Evolutionary conservation across 148 eudicot species (phyloP), one percentile per base, ranked within the genome.

Genomic region (Fallopia convolvulus): DNA sequence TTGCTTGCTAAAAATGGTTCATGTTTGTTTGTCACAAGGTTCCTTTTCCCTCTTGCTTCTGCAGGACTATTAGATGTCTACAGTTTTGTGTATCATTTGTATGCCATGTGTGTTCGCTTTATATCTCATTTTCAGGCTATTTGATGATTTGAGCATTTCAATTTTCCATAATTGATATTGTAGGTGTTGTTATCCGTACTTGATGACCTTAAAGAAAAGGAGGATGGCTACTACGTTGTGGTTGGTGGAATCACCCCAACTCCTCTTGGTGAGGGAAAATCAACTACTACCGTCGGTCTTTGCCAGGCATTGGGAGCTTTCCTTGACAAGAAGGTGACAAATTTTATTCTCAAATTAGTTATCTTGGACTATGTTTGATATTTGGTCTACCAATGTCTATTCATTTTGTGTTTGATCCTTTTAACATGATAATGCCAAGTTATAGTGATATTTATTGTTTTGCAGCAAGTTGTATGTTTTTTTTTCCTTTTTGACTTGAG

Each of bases 221-320:
- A 77, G 70, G 90, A 92, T 83, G 99, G 97, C 49, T 95, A 92
- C 75, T 95, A 95, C 77, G 99, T 95, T 80, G 97, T 95, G 76
- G 99, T 95, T 76, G 99, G 97, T 32, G 97, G 99, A 39, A 95
- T 95, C 47, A 92, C 97, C 77, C 99, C 99, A 52, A 95, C 99
- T 33, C 99, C 99, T 76, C 94, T 95, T 49, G 99, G 99, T 55
- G 99, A 95, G 87, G 99, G 99, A 77, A 95, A 95, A 80, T 95
- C 99, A 66, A 95, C 99, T 36, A 95, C 99, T 47, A 92, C 97
- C 46, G 99, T 95, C 81, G 99, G 99, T 76, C 91, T 95, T 58
- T 95, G 99, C 83, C 93, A 95, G 83, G 97, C 97, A 5, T 82
- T 95, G 87, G 99, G 97, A 79, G 97, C 99, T 83, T 95, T 84